A percentile compares a stretch with the other conserved stretches of the same genome.
Evolutionary conservation across 2,329 filamentous ascomycete genomes (phyloP).

Genomic region (Botryosphaeria agaves): DNA sequence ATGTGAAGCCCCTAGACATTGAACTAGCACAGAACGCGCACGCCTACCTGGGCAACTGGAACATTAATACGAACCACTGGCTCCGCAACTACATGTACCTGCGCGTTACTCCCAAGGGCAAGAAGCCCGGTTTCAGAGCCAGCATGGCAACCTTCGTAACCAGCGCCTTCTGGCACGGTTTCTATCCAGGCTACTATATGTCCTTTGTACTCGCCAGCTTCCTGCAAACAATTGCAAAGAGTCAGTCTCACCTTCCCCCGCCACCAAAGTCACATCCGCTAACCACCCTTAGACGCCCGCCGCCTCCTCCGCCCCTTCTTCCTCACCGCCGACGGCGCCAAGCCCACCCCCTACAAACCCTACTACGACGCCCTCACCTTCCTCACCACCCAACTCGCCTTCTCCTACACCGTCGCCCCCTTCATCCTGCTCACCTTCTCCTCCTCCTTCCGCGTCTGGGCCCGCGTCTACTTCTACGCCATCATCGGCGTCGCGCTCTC

Average conservation of each 20-base stretch:
- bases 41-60: conserved; percentile 83
- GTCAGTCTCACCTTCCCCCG: conserved; percentile 35
- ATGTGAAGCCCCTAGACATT: conserved; percentile 72
- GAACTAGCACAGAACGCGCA: conserved; percentile 89
- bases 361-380: conserved; percentile 74
- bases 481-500: conserved; percentile 47
- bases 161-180: conserved; percentile 94
- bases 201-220: conserved; percentile 80
- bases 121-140: conserved; percentile 90
- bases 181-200: conserved; percentile 92
- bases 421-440: conserved; percentile 68
- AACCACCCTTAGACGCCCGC: conserved; percentile 50
- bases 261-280: not conserved
- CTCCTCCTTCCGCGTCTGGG: conserved; percentile 60
- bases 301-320: conserved; percentile 87
- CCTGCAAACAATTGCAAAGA: conserved; percentile 85
- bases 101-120: conserved; percentile 82
- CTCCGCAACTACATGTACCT: conserved; percentile 90
- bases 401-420: conserved; percentile 67
- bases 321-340: conserved; percentile 56
- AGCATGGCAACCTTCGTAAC: conserved; percentile 88
- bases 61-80: conserved; percentile 98
- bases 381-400: conserved; percentile 60
- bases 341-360: conserved; percentile 52
- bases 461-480: conserved; percentile 76